Percentiles rank a stretch among this genome's conserved stretches.
Evolutionary conservation across 768 basidiomycete species (phyloP).

Genomic region (Trichaptum fuscoviolaceum): DNA sequence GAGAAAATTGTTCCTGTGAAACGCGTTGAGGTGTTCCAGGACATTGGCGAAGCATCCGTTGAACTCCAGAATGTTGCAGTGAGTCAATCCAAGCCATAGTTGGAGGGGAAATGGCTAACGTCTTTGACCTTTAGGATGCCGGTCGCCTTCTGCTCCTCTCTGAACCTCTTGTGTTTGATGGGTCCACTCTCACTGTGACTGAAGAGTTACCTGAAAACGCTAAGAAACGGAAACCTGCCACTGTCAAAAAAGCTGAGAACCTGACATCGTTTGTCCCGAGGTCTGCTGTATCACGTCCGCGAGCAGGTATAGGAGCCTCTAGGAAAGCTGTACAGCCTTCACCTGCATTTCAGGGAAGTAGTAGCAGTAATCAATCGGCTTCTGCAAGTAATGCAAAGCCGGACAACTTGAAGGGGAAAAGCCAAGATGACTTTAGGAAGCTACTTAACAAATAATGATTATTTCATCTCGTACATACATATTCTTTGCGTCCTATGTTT

Average conservation of each 20-base stretch:
- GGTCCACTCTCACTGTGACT: slow-evolving; percentile 49
- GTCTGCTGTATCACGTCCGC: slow-evolving; percentile 56
- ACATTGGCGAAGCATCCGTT: slow-evolving; percentile 54
- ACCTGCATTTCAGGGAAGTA: slow-evolving; percentile 15
- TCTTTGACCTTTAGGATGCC: slow-evolving; percentile 54
- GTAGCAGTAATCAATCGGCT: slow-evolving; percentile 17
- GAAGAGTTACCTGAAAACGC: slow-evolving; percentile 43
- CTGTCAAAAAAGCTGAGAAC: slow-evolving; percentile 28
- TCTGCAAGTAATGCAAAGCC: slow-evolving; percentile 15
- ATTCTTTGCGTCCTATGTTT: no score
- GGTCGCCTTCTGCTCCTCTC: slow-evolving; percentile 69
- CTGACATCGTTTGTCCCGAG: slow-evolving; percentile 64
- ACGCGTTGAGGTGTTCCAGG: slow-evolving; percentile 69
- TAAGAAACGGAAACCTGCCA: slow-evolving; percentile 23
- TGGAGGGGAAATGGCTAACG: background rate
- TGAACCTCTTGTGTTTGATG: slow-evolving; percentile 70
- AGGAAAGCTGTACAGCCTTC: slow-evolving; percentile 31
- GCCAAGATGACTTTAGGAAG: slow-evolving; percentile 84
- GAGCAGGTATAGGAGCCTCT: slow-evolving; percentile 63
- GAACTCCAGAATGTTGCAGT: slow-evolving; percentile 66
- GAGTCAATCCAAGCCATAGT: slow-evolving; percentile 20
- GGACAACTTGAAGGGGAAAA: slow-evolving; percentile 34
- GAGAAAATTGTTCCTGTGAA: slow-evolving; percentile 71
- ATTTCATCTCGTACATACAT: background rate
- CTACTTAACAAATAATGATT: slow-evolving; percentile 42